Conservation (phyloP, 805 yeast genomes). For the Ogataea thermomethanolica region DNA sequence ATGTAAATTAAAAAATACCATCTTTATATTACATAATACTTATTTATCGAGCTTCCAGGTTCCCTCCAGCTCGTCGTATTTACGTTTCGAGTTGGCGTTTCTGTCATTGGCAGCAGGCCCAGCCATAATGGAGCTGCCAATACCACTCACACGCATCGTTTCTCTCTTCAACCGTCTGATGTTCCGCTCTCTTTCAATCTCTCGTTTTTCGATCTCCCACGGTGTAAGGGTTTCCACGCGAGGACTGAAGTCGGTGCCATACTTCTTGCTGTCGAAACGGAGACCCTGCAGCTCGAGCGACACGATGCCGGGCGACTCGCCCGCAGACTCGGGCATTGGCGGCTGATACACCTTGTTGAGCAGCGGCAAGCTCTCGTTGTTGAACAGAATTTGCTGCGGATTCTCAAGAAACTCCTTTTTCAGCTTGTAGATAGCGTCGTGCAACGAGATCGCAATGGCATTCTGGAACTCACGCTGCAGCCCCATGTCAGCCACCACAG, state of each 20-base stretch:
- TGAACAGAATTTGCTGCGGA: slow-evolving; percentile 34
- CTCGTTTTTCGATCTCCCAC: slow-evolving; percentile 92
- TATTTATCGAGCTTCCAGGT: slow-evolving; percentile 25
- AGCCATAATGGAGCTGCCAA: slow-evolving; percentile 32
- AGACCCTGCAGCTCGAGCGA: slow-evolving; percentile 39
- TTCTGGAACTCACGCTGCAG: slow-evolving; percentile 81
- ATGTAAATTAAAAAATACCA: neutral
- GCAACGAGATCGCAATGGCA: slow-evolving; percentile 82
- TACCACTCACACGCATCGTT: slow-evolving; percentile 63
- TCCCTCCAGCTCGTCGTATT: slow-evolving; percentile 37
- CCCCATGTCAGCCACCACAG: slow-evolving; percentile 82
- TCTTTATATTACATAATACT: slow-evolving; percentile 5
- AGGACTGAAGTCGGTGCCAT: slow-evolving; percentile 87
- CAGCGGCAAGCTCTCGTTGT: slow-evolving; percentile 35
- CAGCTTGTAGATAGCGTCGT: slow-evolving; percentile 71
- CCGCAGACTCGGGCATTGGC: slow-evolving; percentile 15
- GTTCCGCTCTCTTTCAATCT: slow-evolving; percentile 90
- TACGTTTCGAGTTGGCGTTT: slow-evolving; percentile 23
- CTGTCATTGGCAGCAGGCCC: slow-evolving; percentile 7
- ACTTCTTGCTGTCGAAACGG: slow-evolving; percentile 69
- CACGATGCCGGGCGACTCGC: slow-evolving; percentile 9
- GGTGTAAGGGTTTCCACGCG: slow-evolving; percentile 79
- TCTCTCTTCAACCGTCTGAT: slow-evolving; percentile 91
- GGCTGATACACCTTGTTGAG: slow-evolving; percentile 34
- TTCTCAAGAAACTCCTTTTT: slow-evolving; percentile 78